Percentiles rank a stretch among this genome's conserved stretches.
These are phyloP conservation scores for Euphorbia schlechtendalii DNA, from an alignment of 441 rosid species.

Conservation along the genomic window DNA sequence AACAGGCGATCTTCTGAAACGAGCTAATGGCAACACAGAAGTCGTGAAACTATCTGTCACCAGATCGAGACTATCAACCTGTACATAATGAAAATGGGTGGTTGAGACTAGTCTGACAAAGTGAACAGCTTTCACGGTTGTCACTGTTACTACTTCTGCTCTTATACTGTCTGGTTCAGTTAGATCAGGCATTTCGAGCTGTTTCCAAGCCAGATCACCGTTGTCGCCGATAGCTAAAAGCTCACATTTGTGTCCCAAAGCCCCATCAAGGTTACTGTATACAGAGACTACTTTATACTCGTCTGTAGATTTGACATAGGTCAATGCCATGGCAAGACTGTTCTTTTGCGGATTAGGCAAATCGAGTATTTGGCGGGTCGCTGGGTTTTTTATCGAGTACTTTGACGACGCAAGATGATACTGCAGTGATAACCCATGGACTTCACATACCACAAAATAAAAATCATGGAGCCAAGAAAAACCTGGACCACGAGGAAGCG, in stretches of 20 bases:
- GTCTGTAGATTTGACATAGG: background rate
- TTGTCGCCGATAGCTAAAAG: background rate
- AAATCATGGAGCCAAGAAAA: background rate
- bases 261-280: background rate
- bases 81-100: background rate
- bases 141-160: background rate
- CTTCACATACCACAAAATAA: background rate
- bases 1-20: background rate
- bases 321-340: background rate
- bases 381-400: background rate
- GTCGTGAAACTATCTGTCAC: background rate
- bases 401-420: background rate
- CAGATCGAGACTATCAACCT: conserved; percentile 3
- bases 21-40: background rate
- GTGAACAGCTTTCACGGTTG: background rate
- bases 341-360: background rate
- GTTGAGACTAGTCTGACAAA: background rate
- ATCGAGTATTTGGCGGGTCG: background rate
- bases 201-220: background rate
- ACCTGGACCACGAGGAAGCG: background rate
- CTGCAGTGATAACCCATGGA: background rate
- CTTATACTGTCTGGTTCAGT: background rate
- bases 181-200: background rate
- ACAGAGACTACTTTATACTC: background rate
- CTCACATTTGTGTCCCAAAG: background rate